Evolutionary conservation across 2,329 filamentous ascomycete species (phyloP).

Genomic region (Penicillium sp.): DNA sequence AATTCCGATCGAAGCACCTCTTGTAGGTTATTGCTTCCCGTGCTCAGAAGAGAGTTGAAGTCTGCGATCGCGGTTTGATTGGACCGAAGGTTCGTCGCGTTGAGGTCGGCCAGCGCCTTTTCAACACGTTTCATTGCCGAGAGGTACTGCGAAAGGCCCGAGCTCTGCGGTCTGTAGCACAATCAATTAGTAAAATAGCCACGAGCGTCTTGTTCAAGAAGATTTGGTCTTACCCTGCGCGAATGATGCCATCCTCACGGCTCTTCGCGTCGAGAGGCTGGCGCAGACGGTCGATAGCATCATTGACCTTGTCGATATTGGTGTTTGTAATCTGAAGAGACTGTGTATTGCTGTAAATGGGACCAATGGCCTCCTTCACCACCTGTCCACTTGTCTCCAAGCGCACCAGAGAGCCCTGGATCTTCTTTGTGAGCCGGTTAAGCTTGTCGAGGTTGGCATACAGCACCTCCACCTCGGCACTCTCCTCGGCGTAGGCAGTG

Average conservation of each 20-base stretch:
- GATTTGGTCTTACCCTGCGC: slow-evolving; percentile 57
- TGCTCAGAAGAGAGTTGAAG: slow-evolving; percentile 68
- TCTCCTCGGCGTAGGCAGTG: slow-evolving; percentile 59
- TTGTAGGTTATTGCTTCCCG: slow-evolving; percentile 77
- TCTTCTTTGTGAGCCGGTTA: slow-evolving; percentile 88
- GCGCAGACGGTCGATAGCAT: slow-evolving; percentile 80
- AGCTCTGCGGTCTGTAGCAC: slow-evolving; percentile 61
- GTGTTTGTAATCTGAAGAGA: slow-evolving; percentile 78
- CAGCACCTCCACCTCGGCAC: slow-evolving; percentile 62
- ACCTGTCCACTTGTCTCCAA: slow-evolving; percentile 85
- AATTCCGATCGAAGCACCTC: slow-evolving; percentile 75
- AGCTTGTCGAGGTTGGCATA: slow-evolving; percentile 80
- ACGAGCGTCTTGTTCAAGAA: background rate
- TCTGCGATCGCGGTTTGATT: slow-evolving; percentile 86
- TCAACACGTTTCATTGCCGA: slow-evolving; percentile 83
- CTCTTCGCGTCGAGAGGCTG: slow-evolving; percentile 91
- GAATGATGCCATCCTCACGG: slow-evolving; percentile 85
- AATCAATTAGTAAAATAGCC: background rate
- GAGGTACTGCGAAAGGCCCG: slow-evolving; percentile 77
- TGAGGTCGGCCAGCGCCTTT: slow-evolving; percentile 76
- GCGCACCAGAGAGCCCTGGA: slow-evolving; percentile 76
- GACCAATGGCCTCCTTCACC: slow-evolving; percentile 85
- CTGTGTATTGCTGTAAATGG: slow-evolving; percentile 87
- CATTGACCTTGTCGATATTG: slow-evolving; percentile 81
- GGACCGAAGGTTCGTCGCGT: slow-evolving; percentile 80